A percentile compares a stretch with the other conserved stretches of the same genome.
These are phyloP conservation scores for Salvia miltiorrhiza DNA, from an alignment of 257 asterid species.

Conservation along the genomic window DNA sequence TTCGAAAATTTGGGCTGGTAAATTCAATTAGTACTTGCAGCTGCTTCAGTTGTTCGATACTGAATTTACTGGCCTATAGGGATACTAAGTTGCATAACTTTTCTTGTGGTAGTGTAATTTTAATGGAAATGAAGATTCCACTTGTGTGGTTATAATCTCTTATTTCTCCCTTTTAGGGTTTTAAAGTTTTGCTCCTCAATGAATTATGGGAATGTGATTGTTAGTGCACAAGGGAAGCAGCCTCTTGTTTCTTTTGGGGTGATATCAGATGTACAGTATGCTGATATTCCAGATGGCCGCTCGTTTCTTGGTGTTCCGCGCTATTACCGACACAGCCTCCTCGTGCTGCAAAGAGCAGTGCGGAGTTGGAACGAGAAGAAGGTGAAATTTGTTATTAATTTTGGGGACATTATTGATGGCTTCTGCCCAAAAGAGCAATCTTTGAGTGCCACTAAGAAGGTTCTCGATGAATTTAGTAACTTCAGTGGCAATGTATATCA, in stretches of 20 bases:
- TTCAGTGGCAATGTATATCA: slow-evolving; percentile 67
- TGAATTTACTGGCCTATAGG: background rate
- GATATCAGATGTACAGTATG: slow-evolving; percentile 89
- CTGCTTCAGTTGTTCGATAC: background rate
- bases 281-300: slow-evolving; percentile 90
- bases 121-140: background rate
- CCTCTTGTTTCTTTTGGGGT: slow-evolving; percentile 94
- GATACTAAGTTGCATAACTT: background rate
- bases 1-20: background rate
- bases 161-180: slow-evolving; percentile 29
- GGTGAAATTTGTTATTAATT: slow-evolving; percentile 61
- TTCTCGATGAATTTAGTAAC: slow-evolving; percentile 41
- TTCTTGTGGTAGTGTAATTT: background rate
- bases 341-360: slow-evolving; percentile 78
- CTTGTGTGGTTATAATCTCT: background rate
- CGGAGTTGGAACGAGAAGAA: slow-evolving; percentile 44
- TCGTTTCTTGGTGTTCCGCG: slow-evolving; percentile 96
- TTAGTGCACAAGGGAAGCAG: slow-evolving; percentile 44
- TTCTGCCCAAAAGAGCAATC: slow-evolving; percentile 85
- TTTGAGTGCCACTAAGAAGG: slow-evolving; percentile 43
- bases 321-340: slow-evolving; percentile 76
- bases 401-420: slow-evolving; percentile 90
- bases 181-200: slow-evolving; percentile 12
- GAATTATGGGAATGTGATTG: slow-evolving; percentile 47
- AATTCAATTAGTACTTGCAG: background rate